Percentiles rank a stretch among this genome's conserved stretches.
Evolutionary conservation across 257 asterid species (phyloP).

Genomic region (Schizonepeta tenuifolia): DNA sequence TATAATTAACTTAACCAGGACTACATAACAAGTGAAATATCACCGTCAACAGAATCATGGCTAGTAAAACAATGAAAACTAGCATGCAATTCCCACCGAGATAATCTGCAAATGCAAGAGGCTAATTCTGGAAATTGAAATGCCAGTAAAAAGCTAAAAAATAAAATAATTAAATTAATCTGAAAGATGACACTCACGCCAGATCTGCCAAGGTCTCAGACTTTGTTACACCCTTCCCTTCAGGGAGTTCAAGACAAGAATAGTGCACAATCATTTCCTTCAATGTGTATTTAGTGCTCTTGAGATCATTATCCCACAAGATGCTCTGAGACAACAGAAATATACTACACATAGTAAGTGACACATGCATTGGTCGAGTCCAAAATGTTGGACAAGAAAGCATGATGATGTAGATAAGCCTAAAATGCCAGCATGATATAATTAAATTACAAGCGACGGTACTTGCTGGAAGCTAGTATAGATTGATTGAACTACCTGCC

Average conservation of each 20-base stretch:
- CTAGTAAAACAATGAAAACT: background rate
- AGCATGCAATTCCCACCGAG: slow-evolving; percentile 16
- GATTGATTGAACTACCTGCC: slow-evolving; percentile 62
- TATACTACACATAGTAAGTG: slow-evolving; percentile 26
- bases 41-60: background rate
- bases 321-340: slow-evolving; percentile 65
- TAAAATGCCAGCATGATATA: background rate
- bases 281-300: slow-evolving; percentile 84
- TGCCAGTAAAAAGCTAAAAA: background rate
- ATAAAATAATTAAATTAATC: background rate
- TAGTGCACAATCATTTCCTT: slow-evolving; percentile 85
- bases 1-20: slow-evolving; percentile 2
- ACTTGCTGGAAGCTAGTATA: background rate
- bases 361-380: slow-evolving; percentile 15
- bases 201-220: slow-evolving; percentile 72
- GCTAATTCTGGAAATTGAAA: slow-evolving; percentile 11
- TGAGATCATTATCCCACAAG: slow-evolving; percentile 89
- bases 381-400: slow-evolving; percentile 10
- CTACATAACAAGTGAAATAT: background rate
- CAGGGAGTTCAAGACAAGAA: slow-evolving; percentile 76
- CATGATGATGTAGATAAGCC: slow-evolving; percentile 15
- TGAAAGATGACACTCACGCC: slow-evolving; percentile 66
- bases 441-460: slow-evolving; percentile 4
- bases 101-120: background rate
- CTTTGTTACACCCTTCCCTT: slow-evolving; percentile 76